Percentiles rank a stretch among this genome's conserved stretches.
Evolutionary conservation across 2,329 filamentous ascomycete species (phyloP).

Genomic region (Phyllosticta capitalensis): DNA sequence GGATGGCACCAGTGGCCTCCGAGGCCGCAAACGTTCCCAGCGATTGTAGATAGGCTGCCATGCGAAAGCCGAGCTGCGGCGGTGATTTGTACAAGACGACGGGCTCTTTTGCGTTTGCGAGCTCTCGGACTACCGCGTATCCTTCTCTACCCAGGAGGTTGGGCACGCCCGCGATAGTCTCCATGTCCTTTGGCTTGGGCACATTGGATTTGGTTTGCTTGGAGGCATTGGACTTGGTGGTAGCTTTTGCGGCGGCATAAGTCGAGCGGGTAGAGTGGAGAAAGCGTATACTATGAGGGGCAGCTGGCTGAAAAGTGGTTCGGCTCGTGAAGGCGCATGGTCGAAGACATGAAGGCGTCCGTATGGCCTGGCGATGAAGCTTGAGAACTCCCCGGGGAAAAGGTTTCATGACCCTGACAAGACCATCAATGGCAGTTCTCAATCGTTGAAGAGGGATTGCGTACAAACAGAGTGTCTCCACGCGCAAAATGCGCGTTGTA

Average conservation of each 20-base stretch:
- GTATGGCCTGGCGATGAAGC: neutral
- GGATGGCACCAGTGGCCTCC: neutral
- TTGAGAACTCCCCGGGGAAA: neutral
- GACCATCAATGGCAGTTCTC: neutral
- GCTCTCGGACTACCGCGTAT: neutral
- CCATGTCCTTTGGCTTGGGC: neutral
- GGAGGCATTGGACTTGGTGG: neutral
- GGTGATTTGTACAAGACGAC: slow-evolving; percentile 1
- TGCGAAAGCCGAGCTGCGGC: slow-evolving; percentile 1
- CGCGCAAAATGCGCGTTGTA: neutral
- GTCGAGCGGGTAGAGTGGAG: neutral
- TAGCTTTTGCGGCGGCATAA: neutral
- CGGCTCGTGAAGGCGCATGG: neutral
- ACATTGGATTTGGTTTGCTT: neutral
- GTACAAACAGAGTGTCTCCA: neutral
- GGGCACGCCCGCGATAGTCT: neutral
- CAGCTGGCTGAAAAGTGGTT: neutral
- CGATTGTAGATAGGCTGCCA: neutral
- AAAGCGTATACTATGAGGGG: neutral
- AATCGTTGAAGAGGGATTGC: neutral
- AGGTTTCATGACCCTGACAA: neutral
- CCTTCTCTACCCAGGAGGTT: neutral
- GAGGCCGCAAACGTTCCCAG: neutral
- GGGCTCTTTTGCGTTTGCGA: neutral
- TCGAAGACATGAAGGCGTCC: neutral